phyloP scores from a whole-genome alignment of 2,329 filamentous ascomycete species.

The Paecilomyces sp. region DNA sequence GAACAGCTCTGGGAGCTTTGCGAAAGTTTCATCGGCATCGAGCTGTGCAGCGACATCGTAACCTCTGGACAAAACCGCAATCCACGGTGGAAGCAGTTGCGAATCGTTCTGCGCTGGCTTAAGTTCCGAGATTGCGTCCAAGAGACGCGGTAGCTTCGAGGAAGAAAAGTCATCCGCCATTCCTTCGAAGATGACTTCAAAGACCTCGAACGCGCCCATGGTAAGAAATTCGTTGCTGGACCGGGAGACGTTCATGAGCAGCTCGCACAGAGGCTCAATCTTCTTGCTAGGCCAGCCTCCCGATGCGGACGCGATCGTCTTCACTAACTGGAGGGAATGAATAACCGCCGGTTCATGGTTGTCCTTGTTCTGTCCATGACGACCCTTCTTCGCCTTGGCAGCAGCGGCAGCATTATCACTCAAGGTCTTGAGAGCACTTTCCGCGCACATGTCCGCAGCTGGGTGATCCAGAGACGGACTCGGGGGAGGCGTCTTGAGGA shows the following conservation, averaged over 20 bases:
- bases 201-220: constrained; percentile 93
- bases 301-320: constrained; percentile 77
- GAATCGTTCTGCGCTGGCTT: constrained; percentile 90
- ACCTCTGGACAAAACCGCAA: constrained; percentile 86
- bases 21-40: constrained; percentile 82
- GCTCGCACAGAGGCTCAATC: constrained; percentile 84
- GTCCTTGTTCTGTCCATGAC: constrained; percentile 36
- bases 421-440: constrained; percentile 76
- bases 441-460: constrained; percentile 91
- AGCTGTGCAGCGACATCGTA: constrained; percentile 91
- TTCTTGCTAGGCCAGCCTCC: constrained; percentile 96
- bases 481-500: constrained; percentile 78
- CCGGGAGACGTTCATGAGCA: constrained; percentile 79
- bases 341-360: constrained; percentile 77
- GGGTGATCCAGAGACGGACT: constrained; percentile 92
- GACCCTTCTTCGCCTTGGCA: constrained; percentile 59
- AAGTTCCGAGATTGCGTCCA: constrained; percentile 87
- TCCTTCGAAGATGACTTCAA: constrained; percentile 90
- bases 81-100: constrained; percentile 90
- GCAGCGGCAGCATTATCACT: constrained; percentile 62
- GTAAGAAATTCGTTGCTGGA: constrained; percentile 93
- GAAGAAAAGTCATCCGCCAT: constrained; percentile 85
- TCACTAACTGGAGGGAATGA: constrained; percentile 85
- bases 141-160: constrained; percentile 76
- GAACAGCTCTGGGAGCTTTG: constrained; percentile 81